A percentile compares a stretch with the other conserved stretches of the same genome.
These are phyloP conservation scores for Saccharomyces uvarum DNA, from an alignment of 1,139 yeast species.

Conservation along the genomic window DNA sequence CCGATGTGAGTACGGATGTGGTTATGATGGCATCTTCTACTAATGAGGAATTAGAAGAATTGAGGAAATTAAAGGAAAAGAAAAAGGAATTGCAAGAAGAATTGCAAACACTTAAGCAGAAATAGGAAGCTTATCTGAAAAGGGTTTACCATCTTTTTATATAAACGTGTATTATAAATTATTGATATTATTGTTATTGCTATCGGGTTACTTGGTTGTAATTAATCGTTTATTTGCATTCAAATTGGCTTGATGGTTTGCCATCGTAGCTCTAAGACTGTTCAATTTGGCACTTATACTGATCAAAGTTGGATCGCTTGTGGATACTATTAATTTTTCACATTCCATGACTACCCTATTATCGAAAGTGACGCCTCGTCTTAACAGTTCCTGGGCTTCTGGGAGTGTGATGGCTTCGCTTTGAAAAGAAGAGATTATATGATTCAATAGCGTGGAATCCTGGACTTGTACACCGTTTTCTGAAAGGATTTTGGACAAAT, in stretches of 20 bases:
- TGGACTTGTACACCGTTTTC: slow-evolving; percentile 25
- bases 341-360: slow-evolving; percentile 36
- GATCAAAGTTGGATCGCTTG: slow-evolving; percentile 42
- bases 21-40: slow-evolving; percentile 31
- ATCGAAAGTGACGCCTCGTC: slow-evolving; percentile 35
- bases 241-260: slow-evolving; percentile 33
- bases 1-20: slow-evolving; percentile 16
- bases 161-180: slow-evolving; percentile 1
- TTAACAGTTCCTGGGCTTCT: slow-evolving; percentile 32
- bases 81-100: slow-evolving; percentile 32
- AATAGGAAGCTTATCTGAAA: slow-evolving; percentile 8
- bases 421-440: slow-evolving; percentile 19
- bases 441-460: slow-evolving; percentile 24
- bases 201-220: slow-evolving; percentile 1
- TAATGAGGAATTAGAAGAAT: slow-evolving; percentile 33
- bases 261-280: slow-evolving; percentile 32
- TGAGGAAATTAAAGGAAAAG: slow-evolving; percentile 33
- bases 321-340: slow-evolving; percentile 36
- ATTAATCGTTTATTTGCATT: slow-evolving; percentile 8
- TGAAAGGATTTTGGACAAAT: slow-evolving; percentile 17
- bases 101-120: slow-evolving; percentile 30
- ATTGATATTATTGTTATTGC: slow-evolving; percentile 8
- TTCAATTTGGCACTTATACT: slow-evolving; percentile 38
- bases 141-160: neutral
- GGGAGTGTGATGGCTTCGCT: slow-evolving; percentile 24